These are phyloP conservation scores for Pichia sp. DNA, from an alignment of 1,139 yeast genomes.

Conservation along the genomic window DNA sequence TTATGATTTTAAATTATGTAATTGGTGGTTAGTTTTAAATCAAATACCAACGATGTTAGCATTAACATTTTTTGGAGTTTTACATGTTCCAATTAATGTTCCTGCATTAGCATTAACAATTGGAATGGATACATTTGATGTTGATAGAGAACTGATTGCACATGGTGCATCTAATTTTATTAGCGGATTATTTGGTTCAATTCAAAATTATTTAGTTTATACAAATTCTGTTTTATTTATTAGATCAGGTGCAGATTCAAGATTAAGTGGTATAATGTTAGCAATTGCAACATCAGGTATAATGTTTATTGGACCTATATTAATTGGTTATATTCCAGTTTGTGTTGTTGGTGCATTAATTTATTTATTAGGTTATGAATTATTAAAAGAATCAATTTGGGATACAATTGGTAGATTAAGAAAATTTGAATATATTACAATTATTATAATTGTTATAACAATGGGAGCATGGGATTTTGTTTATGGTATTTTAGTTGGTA, in stretches of 20 bases:
- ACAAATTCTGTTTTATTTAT: conserved; percentile 89
- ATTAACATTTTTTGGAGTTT: conserved; percentile 85
- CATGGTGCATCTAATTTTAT: conserved; percentile 90
- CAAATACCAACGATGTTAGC: conserved; percentile 94
- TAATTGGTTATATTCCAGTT: conserved; percentile 91
- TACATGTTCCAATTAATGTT: conserved; percentile 95
- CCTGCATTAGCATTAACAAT: conserved; percentile 93
- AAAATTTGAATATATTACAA: conserved; percentile 74
- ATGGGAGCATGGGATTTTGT: conserved; percentile 98
- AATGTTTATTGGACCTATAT: conserved; percentile 83
- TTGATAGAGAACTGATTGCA: conserved; percentile 87
- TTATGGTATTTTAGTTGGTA: conserved; percentile 84
- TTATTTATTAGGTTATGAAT: conserved; percentile 82
- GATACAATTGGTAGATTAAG: conserved; percentile 79
- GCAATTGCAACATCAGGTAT: conserved; percentile 75
- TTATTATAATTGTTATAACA: conserved; percentile 73
- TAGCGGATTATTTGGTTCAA: conserved; percentile 79
- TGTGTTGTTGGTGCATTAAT: conserved; percentile 93
- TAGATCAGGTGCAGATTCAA: conserved; percentile 87
- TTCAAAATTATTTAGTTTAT: conserved; percentile 89
- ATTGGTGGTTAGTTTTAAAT: conserved; percentile 61
- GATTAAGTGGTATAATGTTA: conserved; percentile 79
- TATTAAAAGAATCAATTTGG: conserved; percentile 74
- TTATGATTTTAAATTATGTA: conserved; percentile 63
- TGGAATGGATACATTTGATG: conserved; percentile 80